Conservation (phyloP, 331 rosid species). For the Malus hybrid region DNA sequence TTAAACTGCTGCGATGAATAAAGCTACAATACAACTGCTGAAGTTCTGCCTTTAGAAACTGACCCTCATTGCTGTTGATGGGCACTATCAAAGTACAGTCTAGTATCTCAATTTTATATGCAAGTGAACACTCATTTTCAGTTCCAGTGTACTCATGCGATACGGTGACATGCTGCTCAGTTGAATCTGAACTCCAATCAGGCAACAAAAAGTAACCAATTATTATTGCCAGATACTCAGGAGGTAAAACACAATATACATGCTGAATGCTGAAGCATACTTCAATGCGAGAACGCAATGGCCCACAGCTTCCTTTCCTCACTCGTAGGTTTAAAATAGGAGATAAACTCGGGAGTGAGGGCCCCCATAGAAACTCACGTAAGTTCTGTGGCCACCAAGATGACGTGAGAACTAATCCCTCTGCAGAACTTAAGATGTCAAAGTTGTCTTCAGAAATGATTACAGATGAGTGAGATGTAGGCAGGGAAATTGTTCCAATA, state of each 20-base stretch:
- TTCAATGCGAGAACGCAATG: constrained; percentile 42
- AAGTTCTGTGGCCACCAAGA: constrained; percentile 55
- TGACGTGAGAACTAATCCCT: constrained; percentile 70
- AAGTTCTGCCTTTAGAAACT: constrained; percentile 59
- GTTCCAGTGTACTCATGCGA: constrained; percentile 27
- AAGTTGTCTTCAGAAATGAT: constrained; percentile 44
- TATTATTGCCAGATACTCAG: constrained; percentile 77
- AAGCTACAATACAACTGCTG: constrained; percentile 57
- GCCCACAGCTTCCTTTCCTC: constrained; percentile 30
- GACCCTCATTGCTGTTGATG: constrained; percentile 51
- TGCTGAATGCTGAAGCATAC: constrained; percentile 67
- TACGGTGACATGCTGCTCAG: constrained; percentile 17
- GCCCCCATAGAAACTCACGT: constrained; percentile 83
- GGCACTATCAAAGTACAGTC: constrained; percentile 71
- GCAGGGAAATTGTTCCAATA: constrained; percentile 55
- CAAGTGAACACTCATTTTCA: constrained; percentile 34
- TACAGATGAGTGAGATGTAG: constrained; percentile 49
- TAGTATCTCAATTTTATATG: constrained; percentile 71
- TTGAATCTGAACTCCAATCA: constrained; percentile 64
- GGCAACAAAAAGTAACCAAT: constrained; percentile 78
- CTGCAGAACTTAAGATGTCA: constrained; percentile 57
- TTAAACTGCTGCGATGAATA: constrained; percentile 30
- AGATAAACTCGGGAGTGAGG: constrained; percentile 51
- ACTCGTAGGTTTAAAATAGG: constrained; percentile 75
- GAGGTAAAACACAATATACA: constrained; percentile 78